Evolutionary conservation across 805 yeast species (phyloP).

Genomic region (Hanseniaspora vineae): DNA sequence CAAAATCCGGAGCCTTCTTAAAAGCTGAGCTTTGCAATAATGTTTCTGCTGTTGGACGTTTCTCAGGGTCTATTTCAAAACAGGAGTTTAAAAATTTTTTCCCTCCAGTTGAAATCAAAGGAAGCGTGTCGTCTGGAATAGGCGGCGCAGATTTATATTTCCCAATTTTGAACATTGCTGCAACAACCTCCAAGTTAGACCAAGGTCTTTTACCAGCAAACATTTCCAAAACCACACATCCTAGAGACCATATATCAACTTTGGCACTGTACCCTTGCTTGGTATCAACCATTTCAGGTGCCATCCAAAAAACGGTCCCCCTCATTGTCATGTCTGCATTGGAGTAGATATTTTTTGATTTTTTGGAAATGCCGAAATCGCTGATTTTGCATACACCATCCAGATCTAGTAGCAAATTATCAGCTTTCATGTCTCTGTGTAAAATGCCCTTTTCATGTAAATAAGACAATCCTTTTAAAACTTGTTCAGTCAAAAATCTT

Average conservation of each 20-base stretch:
- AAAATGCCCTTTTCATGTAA: slow-evolving; percentile 77
- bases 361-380: slow-evolving; percentile 92
- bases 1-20: slow-evolving; percentile 27
- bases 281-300: slow-evolving; percentile 94
- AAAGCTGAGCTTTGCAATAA: slow-evolving; percentile 45
- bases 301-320: slow-evolving; percentile 99
- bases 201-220: slow-evolving; percentile 96
- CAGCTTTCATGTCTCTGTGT: slow-evolving; percentile 92
- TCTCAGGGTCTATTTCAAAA: slow-evolving; percentile 65
- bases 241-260: slow-evolving; percentile 95
- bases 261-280: slow-evolving; percentile 94
- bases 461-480: slow-evolving; percentile 74
- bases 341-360: slow-evolving; percentile 71
- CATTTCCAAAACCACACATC: slow-evolving; percentile 96
- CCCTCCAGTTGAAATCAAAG: slow-evolving; percentile 51
- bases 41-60: slow-evolving; percentile 74
- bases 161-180: slow-evolving; percentile 85
- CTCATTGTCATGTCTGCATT: slow-evolving; percentile 97
- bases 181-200: slow-evolving; percentile 90
- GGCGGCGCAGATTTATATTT: slow-evolving; percentile 88
- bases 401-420: slow-evolving; percentile 71
- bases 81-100: slow-evolving; percentile 62
- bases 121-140: slow-evolving; percentile 76
- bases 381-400: slow-evolving; percentile 94
- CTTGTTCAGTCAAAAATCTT: slow-evolving; percentile 62